A percentile compares a stretch with the other conserved stretches of the same genome.
These are phyloP conservation scores for Rhizophora apiculata DNA, from an alignment of 345 rosid genomes.

Conservation along the genomic window DNA sequence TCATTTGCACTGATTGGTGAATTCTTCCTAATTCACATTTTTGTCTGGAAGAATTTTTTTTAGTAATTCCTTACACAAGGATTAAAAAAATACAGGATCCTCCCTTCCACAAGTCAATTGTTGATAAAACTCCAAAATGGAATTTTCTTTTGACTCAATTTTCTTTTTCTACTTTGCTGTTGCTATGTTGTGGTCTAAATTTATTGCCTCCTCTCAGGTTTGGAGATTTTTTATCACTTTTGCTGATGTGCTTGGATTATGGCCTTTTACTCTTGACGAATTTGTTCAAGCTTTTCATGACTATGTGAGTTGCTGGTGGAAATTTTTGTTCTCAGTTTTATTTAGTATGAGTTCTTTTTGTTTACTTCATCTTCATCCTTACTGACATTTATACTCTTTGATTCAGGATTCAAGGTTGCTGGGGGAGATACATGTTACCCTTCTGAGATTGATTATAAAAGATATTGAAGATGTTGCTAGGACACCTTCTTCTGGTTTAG, in stretches of 20 bases:
- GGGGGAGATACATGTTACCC: constrained; percentile 87
- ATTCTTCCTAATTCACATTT: background rate
- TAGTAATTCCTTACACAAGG: too few relatives aligned
- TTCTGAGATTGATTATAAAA: constrained; percentile 69
- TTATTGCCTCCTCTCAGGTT: constrained; percentile 54
- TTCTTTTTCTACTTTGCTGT: background rate
- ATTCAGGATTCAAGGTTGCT: constrained; percentile 92
- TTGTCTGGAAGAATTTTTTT: background rate
- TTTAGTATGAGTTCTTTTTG: background rate
- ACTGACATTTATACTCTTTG: constrained; percentile 21
- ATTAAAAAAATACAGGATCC: too few relatives aligned
- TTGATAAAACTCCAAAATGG: too few relatives aligned
- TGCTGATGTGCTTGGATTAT: constrained; percentile 86
- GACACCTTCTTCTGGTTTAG: constrained; percentile 79
- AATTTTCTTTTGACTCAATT: too few relatives aligned
- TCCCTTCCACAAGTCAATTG: too few relatives aligned
- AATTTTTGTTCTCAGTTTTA: background rate
- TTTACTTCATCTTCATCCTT: constrained; percentile 7
- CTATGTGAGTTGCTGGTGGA: constrained; percentile 54
- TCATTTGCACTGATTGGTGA: background rate
- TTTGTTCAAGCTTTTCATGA: constrained; percentile 98
- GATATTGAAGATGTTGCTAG: constrained; percentile 95
- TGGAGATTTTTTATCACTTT: constrained; percentile 90
- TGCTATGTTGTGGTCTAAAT: constrained; percentile 10
- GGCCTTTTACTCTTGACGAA: constrained; percentile 99